A percentile compares a stretch with the other conserved stretches of the same genome.
phyloP scores from a whole-genome alignment of 108 stramenopile genomes.

The Skeletonema marinoi region DNA sequence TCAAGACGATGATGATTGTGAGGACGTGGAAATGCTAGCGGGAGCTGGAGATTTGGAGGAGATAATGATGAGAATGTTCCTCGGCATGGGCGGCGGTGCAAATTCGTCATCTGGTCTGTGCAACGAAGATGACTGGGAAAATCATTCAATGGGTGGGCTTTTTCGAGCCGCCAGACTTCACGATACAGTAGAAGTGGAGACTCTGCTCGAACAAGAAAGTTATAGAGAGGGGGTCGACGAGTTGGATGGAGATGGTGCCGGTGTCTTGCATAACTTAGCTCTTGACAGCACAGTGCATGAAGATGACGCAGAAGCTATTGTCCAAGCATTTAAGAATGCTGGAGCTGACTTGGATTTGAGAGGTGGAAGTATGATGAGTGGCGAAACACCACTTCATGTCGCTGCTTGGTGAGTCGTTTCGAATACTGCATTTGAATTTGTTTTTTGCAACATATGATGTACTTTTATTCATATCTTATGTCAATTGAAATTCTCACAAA shows the following conservation, averaged over 20 bases:
- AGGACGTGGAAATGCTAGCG: background rate
- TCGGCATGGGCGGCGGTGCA: no score
- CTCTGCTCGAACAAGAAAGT: background rate
- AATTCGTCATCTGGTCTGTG: background rate
- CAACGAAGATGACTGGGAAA: background rate
- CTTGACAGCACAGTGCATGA: background rate
- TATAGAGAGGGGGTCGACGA: background rate
- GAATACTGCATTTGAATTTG: no score
- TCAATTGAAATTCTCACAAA: no score
- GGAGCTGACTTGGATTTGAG: conserved; percentile 7
- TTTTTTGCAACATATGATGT: no score
- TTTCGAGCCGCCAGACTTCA: background rate
- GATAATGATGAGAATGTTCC: background rate
- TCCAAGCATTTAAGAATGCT: background rate
- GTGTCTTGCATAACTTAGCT: background rate
- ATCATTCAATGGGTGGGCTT: background rate
- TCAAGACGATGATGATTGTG: background rate
- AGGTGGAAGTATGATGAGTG: background rate
- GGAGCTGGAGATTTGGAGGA: background rate
- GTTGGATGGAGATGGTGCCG: conserved; percentile 3
- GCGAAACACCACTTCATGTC: conserved; percentile 1
- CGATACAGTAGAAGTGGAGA: background rate
- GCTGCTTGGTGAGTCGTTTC: conserved; percentile 2
- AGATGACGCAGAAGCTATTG: background rate
- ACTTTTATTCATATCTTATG: no score